These are phyloP conservation scores for Reticulascus tulasneorum DNA, from an alignment of 2,329 filamentous ascomycete genomes.

Conservation along the genomic window DNA sequence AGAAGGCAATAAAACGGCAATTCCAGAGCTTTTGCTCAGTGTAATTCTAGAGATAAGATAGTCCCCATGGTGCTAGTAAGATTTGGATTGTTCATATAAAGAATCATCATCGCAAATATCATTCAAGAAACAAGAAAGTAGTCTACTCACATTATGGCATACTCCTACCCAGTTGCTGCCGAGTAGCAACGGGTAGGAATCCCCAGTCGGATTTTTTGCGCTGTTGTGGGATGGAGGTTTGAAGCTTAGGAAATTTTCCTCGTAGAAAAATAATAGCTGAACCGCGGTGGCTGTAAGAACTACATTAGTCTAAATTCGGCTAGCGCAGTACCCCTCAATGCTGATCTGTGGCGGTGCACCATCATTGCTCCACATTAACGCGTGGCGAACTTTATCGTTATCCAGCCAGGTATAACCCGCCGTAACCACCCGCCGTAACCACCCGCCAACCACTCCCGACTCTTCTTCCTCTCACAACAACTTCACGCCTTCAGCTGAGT, in stretches of 20 bases:
- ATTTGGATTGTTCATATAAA: slow-evolving; percentile 58
- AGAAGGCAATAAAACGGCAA: not conserved
- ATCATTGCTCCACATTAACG: slow-evolving; percentile 10
- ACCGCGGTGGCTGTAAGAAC: too few relatives aligned
- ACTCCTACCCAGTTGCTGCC: too few relatives aligned
- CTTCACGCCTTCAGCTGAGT: not conserved
- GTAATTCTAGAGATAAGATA: slow-evolving; percentile 47
- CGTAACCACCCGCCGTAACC: slow-evolving; percentile 12
- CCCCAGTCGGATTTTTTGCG: too few relatives aligned
- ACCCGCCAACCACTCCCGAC: not conserved
- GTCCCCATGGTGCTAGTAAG: slow-evolving; percentile 57
- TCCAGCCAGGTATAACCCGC: slow-evolving; percentile 16
- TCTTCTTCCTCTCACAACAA: slow-evolving; percentile 3
- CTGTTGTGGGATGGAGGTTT: slow-evolving; percentile 1
- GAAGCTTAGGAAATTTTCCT: slow-evolving; percentile 2
- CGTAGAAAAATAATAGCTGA: too few relatives aligned
- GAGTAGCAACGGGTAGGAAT: too few relatives aligned
- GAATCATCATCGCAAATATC: slow-evolving; percentile 38
- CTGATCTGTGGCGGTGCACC: slow-evolving; percentile 31
- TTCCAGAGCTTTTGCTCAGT: slow-evolving; percentile 44
- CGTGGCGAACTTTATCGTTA: slow-evolving; percentile 21
- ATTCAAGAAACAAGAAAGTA: too few relatives aligned
- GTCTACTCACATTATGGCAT: too few relatives aligned
- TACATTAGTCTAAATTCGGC: slow-evolving; percentile 4
- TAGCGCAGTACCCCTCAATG: slow-evolving; percentile 17